These are phyloP conservation scores for Delonix regia DNA, from an alignment of 306 rosid species.

Conservation along the genomic window DNA sequence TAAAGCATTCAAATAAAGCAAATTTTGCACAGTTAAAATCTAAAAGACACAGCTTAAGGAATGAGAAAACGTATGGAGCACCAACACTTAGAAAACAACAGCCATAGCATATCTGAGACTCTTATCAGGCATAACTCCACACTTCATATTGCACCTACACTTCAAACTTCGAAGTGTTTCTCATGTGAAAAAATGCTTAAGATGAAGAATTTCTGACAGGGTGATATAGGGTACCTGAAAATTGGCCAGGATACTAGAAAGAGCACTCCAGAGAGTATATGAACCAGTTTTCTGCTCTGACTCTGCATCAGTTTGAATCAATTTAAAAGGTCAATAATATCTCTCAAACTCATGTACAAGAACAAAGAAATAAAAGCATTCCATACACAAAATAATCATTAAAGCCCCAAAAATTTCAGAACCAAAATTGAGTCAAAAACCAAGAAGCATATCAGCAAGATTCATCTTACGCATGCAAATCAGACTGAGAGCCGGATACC, in stretches of 20 bases:
- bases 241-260: conserved; percentile 86
- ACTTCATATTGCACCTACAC: neutral
- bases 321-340: neutral
- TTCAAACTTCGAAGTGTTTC: neutral
- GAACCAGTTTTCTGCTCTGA: conserved; percentile 89
- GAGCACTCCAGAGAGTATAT: conserved; percentile 80
- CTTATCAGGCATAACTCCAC: too few relatives aligned
- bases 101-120: neutral
- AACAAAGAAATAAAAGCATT: neutral
- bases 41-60: neutral
- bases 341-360: neutral
- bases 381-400: neutral
- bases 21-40: conserved; percentile 25
- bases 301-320: conserved; percentile 48
- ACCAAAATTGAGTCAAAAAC: neutral
- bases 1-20: conserved; percentile 46
- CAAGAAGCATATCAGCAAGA: neutral
- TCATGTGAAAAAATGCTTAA: neutral
- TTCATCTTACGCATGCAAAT: conserved; percentile 12
- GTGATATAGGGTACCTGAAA: conserved; percentile 70
- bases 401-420: conserved; percentile 1
- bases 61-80: neutral
- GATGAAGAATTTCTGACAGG: neutral
- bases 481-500: neutral
- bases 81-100: neutral